Base-by-base conservation (phyloP, 768 basidiomycete species). In the Lactarius evosmus region DNA sequence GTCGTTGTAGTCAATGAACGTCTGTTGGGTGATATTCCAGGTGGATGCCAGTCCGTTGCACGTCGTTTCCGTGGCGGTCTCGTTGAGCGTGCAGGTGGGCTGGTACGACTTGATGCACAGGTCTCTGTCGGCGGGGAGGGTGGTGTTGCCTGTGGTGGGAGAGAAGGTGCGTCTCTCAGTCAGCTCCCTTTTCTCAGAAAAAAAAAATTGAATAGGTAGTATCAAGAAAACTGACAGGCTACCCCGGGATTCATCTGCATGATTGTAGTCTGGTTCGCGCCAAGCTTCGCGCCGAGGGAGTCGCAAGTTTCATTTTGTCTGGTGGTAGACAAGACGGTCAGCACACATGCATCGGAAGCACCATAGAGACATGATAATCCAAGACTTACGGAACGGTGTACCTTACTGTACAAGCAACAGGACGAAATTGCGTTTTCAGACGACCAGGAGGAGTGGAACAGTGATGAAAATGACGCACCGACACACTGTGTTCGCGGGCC, bases 21-120 rank as follows among this genome's bases (percentile, higher is more conserved):
- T 4, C 16, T 0, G 2, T 17, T 4, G 0, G 16, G 56, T 55
- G 38, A 67, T 40, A 19, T 58, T 49, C 50, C 46, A 66, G 3
- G 14, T 6, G 3, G 29, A 19, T 5, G 56, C 41, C 2, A 67
- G 49, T 25, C 1, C 36, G 9, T 36, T 17, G 36, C 66, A 67
- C 22, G 55, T 40, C 30, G 25, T 30, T 3, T 1, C 25, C 32
- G 63, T 60, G 27, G 66, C 64, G 7, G 60, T 66, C 1, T 3
- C 40, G 19, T 67, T 66, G n/a, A 58, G 55, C 29, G 66, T 66
- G 46, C 66, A 67, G 1, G 2, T 6, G 12, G 66, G 59, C 1
- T 36, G 27, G 17, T 16, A 58, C 51, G 33, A 5, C 46, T 6
- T 57, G 14, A n/a, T 6, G 60, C 64, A 66, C 19, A 66, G 0